Evolutionary conservation across 1,284 basidiomycete genomes (phyloP).

Genomic region (Gymnopus androsaceus): DNA sequence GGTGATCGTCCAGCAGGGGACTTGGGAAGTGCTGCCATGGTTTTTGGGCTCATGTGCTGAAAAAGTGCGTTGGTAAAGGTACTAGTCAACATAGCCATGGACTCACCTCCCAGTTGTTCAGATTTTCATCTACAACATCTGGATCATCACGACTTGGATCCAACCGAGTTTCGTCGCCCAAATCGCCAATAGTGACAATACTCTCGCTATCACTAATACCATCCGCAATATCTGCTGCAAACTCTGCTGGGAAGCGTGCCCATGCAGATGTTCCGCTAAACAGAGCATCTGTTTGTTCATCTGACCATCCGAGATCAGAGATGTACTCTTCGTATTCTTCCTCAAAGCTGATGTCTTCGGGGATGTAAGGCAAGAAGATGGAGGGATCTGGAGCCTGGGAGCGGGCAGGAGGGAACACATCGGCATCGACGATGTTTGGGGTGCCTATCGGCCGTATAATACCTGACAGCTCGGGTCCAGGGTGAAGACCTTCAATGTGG

Average conservation of each 20-base stretch:
- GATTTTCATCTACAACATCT: slow-evolving; percentile 71
- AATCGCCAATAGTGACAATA: slow-evolving; percentile 83
- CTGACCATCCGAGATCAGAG: slow-evolving; percentile 76
- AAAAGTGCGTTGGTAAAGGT: slow-evolving; percentile 6
- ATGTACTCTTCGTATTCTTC: slow-evolving; percentile 88
- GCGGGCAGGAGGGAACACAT: slow-evolving; percentile 81
- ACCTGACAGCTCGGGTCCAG: slow-evolving; percentile 71
- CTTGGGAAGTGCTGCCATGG: slow-evolving; percentile 86
- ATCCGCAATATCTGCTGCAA: slow-evolving; percentile 72
- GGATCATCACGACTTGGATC: slow-evolving; percentile 61
- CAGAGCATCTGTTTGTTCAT: slow-evolving; percentile 49
- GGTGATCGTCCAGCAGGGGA: slow-evolving; percentile 50
- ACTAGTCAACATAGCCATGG: neutral
- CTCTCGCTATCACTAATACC: slow-evolving; percentile 89
- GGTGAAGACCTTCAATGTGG: slow-evolving; percentile 74
- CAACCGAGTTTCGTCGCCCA: slow-evolving; percentile 75
- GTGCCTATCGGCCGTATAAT: slow-evolving; percentile 76
- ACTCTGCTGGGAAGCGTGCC: slow-evolving; percentile 66
- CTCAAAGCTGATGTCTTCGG: slow-evolving; percentile 84
- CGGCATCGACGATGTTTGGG: slow-evolving; percentile 73
- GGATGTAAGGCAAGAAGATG: slow-evolving; percentile 81
- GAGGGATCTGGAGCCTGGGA: slow-evolving; percentile 83
- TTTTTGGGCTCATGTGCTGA: slow-evolving; percentile 95
- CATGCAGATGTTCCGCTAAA: slow-evolving; percentile 61
- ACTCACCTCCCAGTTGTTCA: slow-evolving; percentile 93